Conservation (phyloP, 345 rosid genomes). For the Eucalyptus marginata region DNA sequence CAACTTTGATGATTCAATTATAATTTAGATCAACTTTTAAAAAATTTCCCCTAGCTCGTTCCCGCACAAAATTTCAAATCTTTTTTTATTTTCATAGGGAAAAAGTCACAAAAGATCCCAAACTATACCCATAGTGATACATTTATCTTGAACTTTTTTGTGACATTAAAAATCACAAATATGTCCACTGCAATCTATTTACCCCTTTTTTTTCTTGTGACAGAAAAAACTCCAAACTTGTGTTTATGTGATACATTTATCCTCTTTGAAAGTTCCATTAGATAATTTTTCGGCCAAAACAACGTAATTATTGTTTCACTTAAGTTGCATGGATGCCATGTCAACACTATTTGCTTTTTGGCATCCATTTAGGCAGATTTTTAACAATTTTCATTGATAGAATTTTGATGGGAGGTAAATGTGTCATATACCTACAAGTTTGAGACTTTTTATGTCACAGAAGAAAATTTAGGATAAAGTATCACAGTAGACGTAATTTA, state of each 20-base stretch:
- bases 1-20: neutral
- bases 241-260: neutral
- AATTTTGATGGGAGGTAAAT: neutral
- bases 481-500: too few species aligned
- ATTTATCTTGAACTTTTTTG: too few species aligned
- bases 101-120: neutral
- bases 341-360: neutral
- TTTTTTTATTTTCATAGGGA: neutral
- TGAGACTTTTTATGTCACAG: fast-evolving
- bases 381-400: neutral
- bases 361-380: neutral
- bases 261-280: fast-evolving
- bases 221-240: neutral
- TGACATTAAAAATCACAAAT: too few species aligned
- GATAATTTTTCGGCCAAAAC: neutral
- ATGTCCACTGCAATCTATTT: neutral
- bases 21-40: neutral
- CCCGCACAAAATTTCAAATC: neutral
- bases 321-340: too few species aligned
- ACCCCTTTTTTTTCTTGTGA: neutral
- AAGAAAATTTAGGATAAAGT: too few species aligned
- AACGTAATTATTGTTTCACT: too few species aligned
- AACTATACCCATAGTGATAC: neutral
- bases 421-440: neutral
- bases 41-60: fast-evolving